Base-by-base conservation (phyloP, 2,329 filamentous ascomycete genomes). In the Emericellopsis cladophorae region DNA sequence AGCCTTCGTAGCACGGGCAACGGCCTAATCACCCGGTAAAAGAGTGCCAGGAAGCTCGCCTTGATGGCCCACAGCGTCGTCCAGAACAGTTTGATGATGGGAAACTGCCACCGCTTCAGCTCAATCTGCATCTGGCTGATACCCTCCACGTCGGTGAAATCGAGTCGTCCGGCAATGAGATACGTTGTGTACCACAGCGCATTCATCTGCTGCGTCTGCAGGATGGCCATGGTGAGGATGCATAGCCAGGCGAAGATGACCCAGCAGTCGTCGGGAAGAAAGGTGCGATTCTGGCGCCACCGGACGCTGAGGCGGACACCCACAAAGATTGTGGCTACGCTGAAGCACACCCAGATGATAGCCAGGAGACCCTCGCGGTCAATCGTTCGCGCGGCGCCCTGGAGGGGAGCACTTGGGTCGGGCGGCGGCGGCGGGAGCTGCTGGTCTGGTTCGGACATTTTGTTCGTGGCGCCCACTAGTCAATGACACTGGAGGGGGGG, bases 181-280 rank as follows among this genome's bases (percentile, higher is more conserved):
- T 40, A 43, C 4, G 46, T 46, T 6, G 44, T 43, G 40, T 47
- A 49, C 40, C 46, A 51, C 12, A 52, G 41, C 11, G 46, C 31
- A 7, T 44, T 32, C 36, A 43, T 40, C 42, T 49, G 46, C 37
- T 44, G 18, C 16, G 47, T 52, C 40, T 52, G 46, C 21, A 51
- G 29, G 22, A 46, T 42, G 31, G 41, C 44, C 42, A 51, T 46
- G 21, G 51, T 48, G 26, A 55, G 39, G 16, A 56, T 42, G 26
- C 49, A 40, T 5, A 49, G 40, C 41, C 54, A 50, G 23, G 54
- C 55, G 10, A 54, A 43, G 36, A 54, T 48, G 29, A 58, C 53
- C 51, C 51, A 57, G 48, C 49, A 55, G 48, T 59, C 55, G 39
- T 58, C 56, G 14, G 40, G 34, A 24, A 48, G 42, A 10, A 52